These are phyloP conservation scores for Fusarium mundagurra DNA, from an alignment of 2,329 filamentous ascomycete genomes.

Conservation along the genomic window DNA sequence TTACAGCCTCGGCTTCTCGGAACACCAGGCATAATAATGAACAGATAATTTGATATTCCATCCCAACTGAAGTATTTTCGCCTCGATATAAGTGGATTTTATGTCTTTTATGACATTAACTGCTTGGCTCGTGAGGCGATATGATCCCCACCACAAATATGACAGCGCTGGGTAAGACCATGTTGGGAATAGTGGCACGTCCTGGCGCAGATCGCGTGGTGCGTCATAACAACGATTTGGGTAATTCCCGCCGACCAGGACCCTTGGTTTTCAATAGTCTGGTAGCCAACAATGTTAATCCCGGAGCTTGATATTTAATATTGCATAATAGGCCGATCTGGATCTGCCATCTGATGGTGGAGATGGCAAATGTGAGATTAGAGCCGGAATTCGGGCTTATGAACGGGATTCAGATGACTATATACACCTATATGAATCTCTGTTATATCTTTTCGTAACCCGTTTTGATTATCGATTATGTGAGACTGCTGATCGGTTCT, in stretches of 20 bases:
- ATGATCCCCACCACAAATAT: neutral
- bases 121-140: neutral
- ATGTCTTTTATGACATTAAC: neutral
- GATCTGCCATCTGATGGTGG: neutral
- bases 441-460: neutral
- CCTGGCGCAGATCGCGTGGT: neutral
- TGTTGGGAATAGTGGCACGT: slow-evolving; percentile 15
- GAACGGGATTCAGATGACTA: rapidly evolving
- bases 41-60: neutral
- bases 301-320: rapidly evolving
- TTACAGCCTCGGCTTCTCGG: slow-evolving; percentile 60
- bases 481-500: neutral
- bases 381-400: neutral
- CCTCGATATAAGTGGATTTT: rapidly evolving
- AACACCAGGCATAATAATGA: slow-evolving; percentile 57
- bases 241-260: neutral
- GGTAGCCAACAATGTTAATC: neutral
- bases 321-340: neutral
- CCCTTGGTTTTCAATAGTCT: neutral
- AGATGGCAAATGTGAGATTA: neutral
- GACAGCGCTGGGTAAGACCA: slow-evolving; percentile 12
- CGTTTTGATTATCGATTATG: neutral
- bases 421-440: rapidly evolving
- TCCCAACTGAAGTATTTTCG: rapidly evolving
- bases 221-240: neutral